Base-by-base conservation (phyloP, 768 basidiomycete genomes). In the Mycena metata region DNA sequence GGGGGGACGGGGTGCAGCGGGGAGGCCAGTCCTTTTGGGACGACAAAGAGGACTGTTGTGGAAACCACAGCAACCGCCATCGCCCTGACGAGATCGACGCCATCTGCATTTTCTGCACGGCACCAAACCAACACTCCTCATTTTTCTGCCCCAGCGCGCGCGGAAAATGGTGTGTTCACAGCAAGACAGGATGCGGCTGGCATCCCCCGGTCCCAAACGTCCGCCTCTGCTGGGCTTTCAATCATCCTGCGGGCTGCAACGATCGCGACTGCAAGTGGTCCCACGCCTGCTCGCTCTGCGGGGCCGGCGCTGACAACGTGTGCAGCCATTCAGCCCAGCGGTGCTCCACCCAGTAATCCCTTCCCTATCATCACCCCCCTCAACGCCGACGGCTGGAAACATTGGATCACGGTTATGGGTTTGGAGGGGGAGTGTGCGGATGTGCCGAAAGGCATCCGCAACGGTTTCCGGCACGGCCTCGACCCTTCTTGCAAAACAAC, bases 341-440 rank as follows among this genome's bases (percentile, higher is more conserved):
- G 36, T 64, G 24, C 35, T 47, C 62, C 30, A 17, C 24, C 11
- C 51, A 23, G 45, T 23, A 39, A 66, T 0, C 59, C 70, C 33
- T 67, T 72, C 17, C 72, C 69, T 1, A 65, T 76, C 23, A 45
- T 73, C 26, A 76, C 50, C 2, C 72, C 75, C 13, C 69, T 74
- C 24, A 56, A 21, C 8, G 70, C 67, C 55, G 30, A 66, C 19
- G 21, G 45, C 7, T 76, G 75, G 72, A 35, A 62, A 6, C 26
- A 60, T 11, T 19, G 67, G 17, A 54, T 72, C 10, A 2, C 3
- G 0, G 33, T 43, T 2, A 59, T 57, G 3, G 69, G 68, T 7
- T 23, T 69, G 36, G 23, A 66, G 1, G 52, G 60, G 7, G 50
- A 63, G 12, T 76, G 66, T 26, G 21, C 35, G 10, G 74, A 76